Conservation (phyloP, 2,329 filamentous ascomycete genomes). For the Coleophoma eucalyptorum region DNA sequence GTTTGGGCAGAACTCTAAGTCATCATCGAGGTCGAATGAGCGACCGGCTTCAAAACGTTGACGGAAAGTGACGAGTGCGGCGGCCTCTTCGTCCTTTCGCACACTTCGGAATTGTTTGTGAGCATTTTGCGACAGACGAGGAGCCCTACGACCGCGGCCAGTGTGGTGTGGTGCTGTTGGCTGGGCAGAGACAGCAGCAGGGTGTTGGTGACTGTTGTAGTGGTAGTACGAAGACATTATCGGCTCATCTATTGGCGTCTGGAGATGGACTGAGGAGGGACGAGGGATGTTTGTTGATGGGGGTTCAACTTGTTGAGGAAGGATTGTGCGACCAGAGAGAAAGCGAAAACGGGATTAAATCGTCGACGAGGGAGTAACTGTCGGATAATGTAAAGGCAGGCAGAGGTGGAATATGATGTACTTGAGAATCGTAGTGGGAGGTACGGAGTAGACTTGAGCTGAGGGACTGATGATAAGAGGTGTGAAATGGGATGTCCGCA, state of each 20-base stretch:
- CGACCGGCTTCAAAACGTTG: slow-evolving; percentile 85
- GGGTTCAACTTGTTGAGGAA: background rate
- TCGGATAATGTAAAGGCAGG: background rate
- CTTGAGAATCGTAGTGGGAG: background rate
- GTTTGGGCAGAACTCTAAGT: slow-evolving; percentile 91
- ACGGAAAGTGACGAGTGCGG: slow-evolving; percentile 73
- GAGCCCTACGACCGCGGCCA: slow-evolving; percentile 80
- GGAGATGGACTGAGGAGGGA: slow-evolving; percentile 5
- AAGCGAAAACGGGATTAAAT: no score
- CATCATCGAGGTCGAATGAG: slow-evolving; percentile 94
- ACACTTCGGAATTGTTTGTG: slow-evolving; percentile 86
- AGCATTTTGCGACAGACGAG: slow-evolving; percentile 77
- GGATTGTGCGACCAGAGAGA: background rate
- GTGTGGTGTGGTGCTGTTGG: slow-evolving; percentile 62
- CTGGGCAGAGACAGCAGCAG: slow-evolving; percentile 45
- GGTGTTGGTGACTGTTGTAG: slow-evolving; percentile 55
- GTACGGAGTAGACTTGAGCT: background rate
- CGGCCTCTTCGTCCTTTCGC: slow-evolving; percentile 85
- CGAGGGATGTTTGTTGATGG: background rate
- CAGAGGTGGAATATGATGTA: background rate
- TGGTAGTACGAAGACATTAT: slow-evolving; percentile 64
- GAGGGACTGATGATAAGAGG: no score
- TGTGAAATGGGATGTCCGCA: no score
- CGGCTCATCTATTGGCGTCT: slow-evolving; percentile 18
- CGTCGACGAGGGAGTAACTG: background rate